These are phyloP conservation scores for Pseudogymnoascus sp. DNA, from an alignment of 2,329 filamentous ascomycete genomes.

Conservation along the genomic window DNA sequence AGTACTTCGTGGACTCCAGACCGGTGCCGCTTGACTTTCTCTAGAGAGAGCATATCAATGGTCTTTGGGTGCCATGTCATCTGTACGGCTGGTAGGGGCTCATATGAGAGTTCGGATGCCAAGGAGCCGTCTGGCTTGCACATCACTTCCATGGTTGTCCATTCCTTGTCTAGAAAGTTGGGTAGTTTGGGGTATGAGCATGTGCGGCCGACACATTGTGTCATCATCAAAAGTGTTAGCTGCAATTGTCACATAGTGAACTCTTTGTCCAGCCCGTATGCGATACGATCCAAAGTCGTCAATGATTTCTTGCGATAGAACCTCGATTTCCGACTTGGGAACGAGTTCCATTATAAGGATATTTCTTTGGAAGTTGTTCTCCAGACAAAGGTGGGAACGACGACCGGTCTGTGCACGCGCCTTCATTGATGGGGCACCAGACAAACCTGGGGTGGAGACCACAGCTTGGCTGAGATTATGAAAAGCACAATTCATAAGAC, in stretches of 20 bases:
- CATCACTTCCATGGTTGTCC: slow-evolving; percentile 6
- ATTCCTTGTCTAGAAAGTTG: slow-evolving; percentile 3
- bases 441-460: neutral
- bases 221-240: neutral
- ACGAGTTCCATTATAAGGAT: neutral
- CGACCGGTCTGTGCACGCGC: neutral
- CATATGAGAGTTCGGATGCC: slow-evolving; percentile 8
- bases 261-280: neutral
- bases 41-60: slow-evolving; percentile 13
- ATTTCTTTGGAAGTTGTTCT: neutral
- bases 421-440: neutral
- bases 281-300: neutral
- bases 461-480: neutral
- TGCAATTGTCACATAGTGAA: slow-evolving; percentile 2
- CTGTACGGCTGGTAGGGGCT: slow-evolving; percentile 11
- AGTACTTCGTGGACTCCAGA: slow-evolving; percentile 12
- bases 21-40: slow-evolving; percentile 14
- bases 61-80: slow-evolving; percentile 13
- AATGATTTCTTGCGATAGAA: neutral
- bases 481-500: neutral
- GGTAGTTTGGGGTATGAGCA: slow-evolving; percentile 11
- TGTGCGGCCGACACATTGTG: neutral
- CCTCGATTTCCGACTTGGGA: neutral
- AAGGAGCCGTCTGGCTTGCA: slow-evolving; percentile 10
- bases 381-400: neutral